phyloP scores from a whole-genome alignment of 2,329 filamentous ascomycete species.

The Pyricularia pennisetigena region DNA sequence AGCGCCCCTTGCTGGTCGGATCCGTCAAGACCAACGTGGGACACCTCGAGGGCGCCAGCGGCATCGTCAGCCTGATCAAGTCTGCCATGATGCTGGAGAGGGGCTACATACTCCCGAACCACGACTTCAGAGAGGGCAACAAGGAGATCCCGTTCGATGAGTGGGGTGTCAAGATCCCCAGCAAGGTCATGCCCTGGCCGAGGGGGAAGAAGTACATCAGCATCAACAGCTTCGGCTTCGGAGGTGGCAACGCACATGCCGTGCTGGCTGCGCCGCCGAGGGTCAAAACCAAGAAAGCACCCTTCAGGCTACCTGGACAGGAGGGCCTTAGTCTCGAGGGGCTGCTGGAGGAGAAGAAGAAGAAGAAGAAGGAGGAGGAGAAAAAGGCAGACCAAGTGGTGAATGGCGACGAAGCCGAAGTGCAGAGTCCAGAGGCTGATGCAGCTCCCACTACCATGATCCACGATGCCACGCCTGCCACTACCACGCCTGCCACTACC shows the following conservation, averaged over 20 bases:
- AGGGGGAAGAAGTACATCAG: slow-evolving; percentile 13
- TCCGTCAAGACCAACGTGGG: slow-evolving; percentile 11
- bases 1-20: slow-evolving; percentile 7
- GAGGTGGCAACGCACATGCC: slow-evolving; percentile 33
- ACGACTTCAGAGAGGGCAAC: slow-evolving; percentile 28
- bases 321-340: neutral
- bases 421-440: neutral
- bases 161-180: slow-evolving; percentile 10
- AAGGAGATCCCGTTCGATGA: slow-evolving; percentile 11
- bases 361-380: too few species aligned
- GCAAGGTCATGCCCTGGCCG: slow-evolving; percentile 8
- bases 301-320: neutral
- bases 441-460: too few species aligned
- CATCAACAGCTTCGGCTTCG: slow-evolving; percentile 33
- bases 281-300: neutral
- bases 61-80: slow-evolving; percentile 30
- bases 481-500: neutral
- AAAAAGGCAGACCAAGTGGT: neutral
- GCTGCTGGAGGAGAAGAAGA: neutral
- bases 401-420: neutral
- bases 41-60: slow-evolving; percentile 24
- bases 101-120: slow-evolving; percentile 30
- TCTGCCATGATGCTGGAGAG: slow-evolving; percentile 30
- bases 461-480: too few species aligned
- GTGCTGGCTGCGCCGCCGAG: slow-evolving; percentile 21